Conservation (phyloP, 108 stramenopile genomes). For the Nannochloropsis gaditana region DNA sequence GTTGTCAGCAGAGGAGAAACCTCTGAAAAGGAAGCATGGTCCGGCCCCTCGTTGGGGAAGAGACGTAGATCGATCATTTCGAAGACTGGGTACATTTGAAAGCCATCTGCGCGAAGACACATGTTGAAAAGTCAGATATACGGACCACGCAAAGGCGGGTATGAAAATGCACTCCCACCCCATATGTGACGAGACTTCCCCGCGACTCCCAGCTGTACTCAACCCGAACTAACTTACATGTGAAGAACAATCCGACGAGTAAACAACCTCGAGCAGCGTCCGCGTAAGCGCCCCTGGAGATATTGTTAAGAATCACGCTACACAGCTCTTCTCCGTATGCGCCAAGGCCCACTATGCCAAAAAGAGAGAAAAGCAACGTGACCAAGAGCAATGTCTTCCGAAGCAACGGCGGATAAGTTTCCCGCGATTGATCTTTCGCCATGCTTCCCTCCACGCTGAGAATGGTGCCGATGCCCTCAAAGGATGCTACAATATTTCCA, state of each 20-base stretch:
- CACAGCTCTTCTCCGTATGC: slow-evolving; percentile 3
- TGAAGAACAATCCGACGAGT: background rate
- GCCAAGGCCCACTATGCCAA: background rate
- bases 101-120: background rate
- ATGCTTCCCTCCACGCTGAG: slow-evolving; percentile 9
- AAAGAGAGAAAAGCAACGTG: background rate
- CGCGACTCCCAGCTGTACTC: no score
- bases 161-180: no score
- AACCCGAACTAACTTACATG: background rate
- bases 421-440: background rate
- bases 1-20: background rate
- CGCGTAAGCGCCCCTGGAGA: background rate
- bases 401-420: background rate
- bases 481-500: slow-evolving; percentile 15
- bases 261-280: background rate
- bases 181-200: no score
- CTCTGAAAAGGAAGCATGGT: background rate
- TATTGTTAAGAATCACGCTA: background rate
- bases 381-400: background rate
- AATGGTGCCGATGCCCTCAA: slow-evolving; percentile 7
- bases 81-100: slow-evolving; percentile 17
- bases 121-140: no score
- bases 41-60: background rate
- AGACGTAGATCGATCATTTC: slow-evolving; percentile 12
- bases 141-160: no score